Evolutionary conservation across 2,329 filamentous ascomycete species (phyloP), one percentile per base, ranked within the genome.

Genomic region (Colletotrichum caudatum): DNA sequence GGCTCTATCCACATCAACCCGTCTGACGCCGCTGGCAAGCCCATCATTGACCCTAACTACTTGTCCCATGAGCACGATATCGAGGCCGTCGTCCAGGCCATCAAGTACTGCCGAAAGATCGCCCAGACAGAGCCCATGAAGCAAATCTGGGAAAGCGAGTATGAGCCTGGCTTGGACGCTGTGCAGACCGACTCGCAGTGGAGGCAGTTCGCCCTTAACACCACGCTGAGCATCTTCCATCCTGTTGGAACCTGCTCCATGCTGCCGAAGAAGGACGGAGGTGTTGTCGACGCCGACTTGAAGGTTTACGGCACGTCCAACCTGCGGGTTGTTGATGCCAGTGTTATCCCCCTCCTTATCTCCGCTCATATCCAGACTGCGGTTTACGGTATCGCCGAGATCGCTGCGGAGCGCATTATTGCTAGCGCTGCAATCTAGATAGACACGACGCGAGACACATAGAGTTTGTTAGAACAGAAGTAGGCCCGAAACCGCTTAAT

Each of bases 331-430:
- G 82, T 83, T 3, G 86, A 88, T 76, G 84, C 85, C 0, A 85
- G 83, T 20, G 76, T 86, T 26, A 82, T 88, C n/a, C 86, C 86
- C 1, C 78, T 86, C 79, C 83, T 79, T 77, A 83, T 70, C 78
- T 85, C 78, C 79, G 84, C 74, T 0, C 81, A 86, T 18, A 85
- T 87, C 26, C 85, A 88, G 74, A 86, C 85, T 44, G 82, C 83
- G 0, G 84, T 88, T 0, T 88, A 88, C 69, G 86, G 85, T 76
- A 80, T 87, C 70, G 86, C 81, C 11, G 87, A 89, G 77, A 87
- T 84, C 75, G 79, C 79, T 16, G 78, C 82, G 14, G 71, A 76
- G 20, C 69, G 75, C 5, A 78, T 80, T 53, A 74, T 74, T 26
- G 66, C 63, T 7, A 64, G 71, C 18, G 73, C 63, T 2, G 35